Evolutionary conservation across 192 early-diverging fungal species (phyloP).

Genomic region (Obelidium mucronatum): DNA sequence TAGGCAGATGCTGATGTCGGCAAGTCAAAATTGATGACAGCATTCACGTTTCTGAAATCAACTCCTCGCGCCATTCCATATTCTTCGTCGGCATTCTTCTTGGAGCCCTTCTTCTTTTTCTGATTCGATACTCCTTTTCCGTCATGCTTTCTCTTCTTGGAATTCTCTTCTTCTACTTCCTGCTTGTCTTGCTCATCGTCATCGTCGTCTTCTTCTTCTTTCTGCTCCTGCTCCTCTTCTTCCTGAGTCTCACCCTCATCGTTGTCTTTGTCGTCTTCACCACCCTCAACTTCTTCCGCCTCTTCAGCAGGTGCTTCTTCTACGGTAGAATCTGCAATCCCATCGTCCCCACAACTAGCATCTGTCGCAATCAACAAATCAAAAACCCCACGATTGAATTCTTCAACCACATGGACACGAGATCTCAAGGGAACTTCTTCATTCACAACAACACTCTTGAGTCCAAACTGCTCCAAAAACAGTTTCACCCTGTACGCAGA

Average conservation of each 20-base stretch:
- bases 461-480: slow-evolving; percentile 96
- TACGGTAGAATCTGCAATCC: slow-evolving; percentile 38
- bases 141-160: slow-evolving; percentile 5
- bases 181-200: slow-evolving; percentile 25
- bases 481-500: slow-evolving; percentile 89
- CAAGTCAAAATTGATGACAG: slow-evolving; percentile 98
- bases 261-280: slow-evolving; percentile 2
- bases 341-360: slow-evolving; percentile 62
- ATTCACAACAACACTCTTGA: slow-evolving; percentile 90
- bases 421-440: slow-evolving; percentile 91
- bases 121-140: slow-evolving; percentile 39
- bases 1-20: slow-evolving; percentile 85
- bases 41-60: slow-evolving; percentile 91
- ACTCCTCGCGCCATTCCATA: slow-evolving; percentile 97
- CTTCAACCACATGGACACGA: slow-evolving; percentile 93
- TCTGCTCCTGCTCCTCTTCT: slow-evolving; percentile 18
- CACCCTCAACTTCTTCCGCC: neutral
- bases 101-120: slow-evolving; percentile 39
- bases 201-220: slow-evolving; percentile 5
- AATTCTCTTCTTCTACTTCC: neutral
- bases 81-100: slow-evolving; percentile 75
- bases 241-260: slow-evolving; percentile 23
- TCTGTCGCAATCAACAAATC: slow-evolving; percentile 97
- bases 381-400: slow-evolving; percentile 96
- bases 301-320: slow-evolving; percentile 26